Conservation (phyloP, 1,284 basidiomycete species). For the Fomitiporia mediterranea region DNA sequence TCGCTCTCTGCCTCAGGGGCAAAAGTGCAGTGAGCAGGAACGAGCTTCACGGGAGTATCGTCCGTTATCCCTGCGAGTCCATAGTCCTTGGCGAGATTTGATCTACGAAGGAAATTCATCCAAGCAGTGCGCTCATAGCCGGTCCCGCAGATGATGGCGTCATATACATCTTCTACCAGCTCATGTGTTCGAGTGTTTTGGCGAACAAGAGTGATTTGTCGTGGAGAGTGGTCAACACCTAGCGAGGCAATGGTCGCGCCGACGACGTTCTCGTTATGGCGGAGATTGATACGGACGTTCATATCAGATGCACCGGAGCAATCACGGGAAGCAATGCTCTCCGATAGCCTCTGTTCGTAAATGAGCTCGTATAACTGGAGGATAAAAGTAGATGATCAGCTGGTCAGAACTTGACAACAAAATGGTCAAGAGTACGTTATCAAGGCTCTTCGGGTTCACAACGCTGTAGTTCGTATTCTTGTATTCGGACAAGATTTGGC, state of each 20-base stretch:
- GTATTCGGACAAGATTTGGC: constrained; percentile 40
- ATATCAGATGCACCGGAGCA: constrained; percentile 16
- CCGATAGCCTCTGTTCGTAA: constrained; percentile 51
- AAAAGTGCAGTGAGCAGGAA: constrained; percentile 12
- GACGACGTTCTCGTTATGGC: constrained; percentile 37
- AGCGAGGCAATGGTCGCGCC: constrained; percentile 32
- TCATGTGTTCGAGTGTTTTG: constrained; percentile 36
- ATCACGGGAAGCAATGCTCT: constrained; percentile 36
- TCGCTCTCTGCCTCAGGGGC: background rate
- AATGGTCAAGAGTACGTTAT: constrained; percentile 36
- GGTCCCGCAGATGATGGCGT: constrained; percentile 52
- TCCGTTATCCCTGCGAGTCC: constrained; percentile 31
- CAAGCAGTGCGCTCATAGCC: constrained; percentile 52
- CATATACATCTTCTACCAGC: constrained; percentile 37
- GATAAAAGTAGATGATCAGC: background rate
- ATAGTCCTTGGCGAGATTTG: constrained; percentile 41
- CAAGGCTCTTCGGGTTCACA: constrained; percentile 45
- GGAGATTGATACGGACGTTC: constrained; percentile 34
- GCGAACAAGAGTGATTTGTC: constrained; percentile 33
- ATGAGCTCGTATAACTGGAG: constrained; percentile 47
- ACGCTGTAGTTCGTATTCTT: constrained; percentile 54
- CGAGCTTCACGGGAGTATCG: constrained; percentile 22
- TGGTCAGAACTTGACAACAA: too few relatives aligned
- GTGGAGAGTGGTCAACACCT: constrained; percentile 5
- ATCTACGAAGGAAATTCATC: constrained; percentile 41